Evolutionary conservation across 306 rosid genomes (phyloP), one percentile per base, ranked within the genome.

Genomic region (Pyrus bretschneideri): DNA sequence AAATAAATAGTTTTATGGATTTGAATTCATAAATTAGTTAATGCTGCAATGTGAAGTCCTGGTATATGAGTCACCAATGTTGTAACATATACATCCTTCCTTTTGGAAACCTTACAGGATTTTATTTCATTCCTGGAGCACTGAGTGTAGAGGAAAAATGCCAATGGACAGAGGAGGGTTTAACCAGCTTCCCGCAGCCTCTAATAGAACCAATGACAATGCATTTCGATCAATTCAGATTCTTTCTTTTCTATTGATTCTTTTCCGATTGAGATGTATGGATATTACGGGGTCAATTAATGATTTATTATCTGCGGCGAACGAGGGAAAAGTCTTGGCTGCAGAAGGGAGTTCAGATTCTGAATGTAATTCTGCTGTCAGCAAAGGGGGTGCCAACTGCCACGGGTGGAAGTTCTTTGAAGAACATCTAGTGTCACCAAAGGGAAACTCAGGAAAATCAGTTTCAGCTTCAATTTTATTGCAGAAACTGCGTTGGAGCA

Each of bases 401-500:
- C 2, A 66, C 63, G 78, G 61, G 45, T 92, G 97, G 96, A 87
- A 79, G 77, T 83, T 89, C 71, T 74, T 69, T 17, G 79, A 73
- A 6, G 89, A 91, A 81, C 76, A 78, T 65, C 78, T 60, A 46
- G 86, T 67, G 33, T 79, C 86, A 25, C 69, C 74, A 14, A 74
- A 72, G 18, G 84, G 84, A 57, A 84, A 68, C 57, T 44, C 82
- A 6, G 42, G 91, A 86, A 92, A 82, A 83, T 88, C 90, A 0
- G 61, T 88, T 74, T 79, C 89, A 51, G 90, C 97, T 71, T 66
- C 92, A 72, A 78, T 78, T 73, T 88, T 92, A 13, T 83, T 89
- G 72, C 85, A 88, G 46, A 95, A 95, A 84, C 80, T 92, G 84
- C 93, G 99, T 35, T 92, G 99, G 99, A 95, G 97, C 88, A 95